Conservation (phyloP, 148 eudicot genomes). For the Rhododendron williamsianum region DNA sequence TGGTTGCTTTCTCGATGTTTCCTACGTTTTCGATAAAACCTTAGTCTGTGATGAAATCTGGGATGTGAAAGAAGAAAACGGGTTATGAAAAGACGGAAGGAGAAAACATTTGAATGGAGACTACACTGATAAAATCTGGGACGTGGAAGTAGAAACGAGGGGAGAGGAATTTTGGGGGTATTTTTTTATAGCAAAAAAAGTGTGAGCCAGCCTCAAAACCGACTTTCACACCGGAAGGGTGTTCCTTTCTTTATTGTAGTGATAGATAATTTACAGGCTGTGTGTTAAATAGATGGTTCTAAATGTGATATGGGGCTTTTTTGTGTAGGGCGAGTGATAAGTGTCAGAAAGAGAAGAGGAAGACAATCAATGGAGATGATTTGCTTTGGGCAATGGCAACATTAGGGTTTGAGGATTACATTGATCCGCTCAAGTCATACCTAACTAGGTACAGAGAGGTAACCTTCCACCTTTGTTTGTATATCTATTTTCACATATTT, state of each 20-base stretch:
- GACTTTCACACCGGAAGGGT: background rate
- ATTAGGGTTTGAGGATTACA: conserved; percentile 87
- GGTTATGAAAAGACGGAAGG: background rate
- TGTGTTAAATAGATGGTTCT: background rate
- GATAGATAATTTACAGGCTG: background rate
- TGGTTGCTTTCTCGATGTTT: background rate
- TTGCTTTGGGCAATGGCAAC: conserved; percentile 97
- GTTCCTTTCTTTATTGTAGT: background rate
- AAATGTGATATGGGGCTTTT: background rate
- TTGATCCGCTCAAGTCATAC: conserved; percentile 75
- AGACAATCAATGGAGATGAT: conserved; percentile 95
- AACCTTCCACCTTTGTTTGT: background rate
- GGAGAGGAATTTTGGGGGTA: background rate
- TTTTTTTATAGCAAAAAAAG: background rate
- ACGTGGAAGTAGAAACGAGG: background rate
- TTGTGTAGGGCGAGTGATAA: conserved; percentile 75
- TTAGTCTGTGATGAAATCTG: background rate
- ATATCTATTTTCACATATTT: background rate
- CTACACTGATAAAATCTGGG: background rate
- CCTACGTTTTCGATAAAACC: background rate
- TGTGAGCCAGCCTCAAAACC: background rate
- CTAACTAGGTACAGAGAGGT: conserved; percentile 86
- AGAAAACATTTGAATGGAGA: background rate
- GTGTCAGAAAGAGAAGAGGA: conserved; percentile 90
- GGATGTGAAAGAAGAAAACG: background rate